Conservation (phyloP, 495 filamentous ascomycete species). For the Hypoxylon perforatum region DNA sequence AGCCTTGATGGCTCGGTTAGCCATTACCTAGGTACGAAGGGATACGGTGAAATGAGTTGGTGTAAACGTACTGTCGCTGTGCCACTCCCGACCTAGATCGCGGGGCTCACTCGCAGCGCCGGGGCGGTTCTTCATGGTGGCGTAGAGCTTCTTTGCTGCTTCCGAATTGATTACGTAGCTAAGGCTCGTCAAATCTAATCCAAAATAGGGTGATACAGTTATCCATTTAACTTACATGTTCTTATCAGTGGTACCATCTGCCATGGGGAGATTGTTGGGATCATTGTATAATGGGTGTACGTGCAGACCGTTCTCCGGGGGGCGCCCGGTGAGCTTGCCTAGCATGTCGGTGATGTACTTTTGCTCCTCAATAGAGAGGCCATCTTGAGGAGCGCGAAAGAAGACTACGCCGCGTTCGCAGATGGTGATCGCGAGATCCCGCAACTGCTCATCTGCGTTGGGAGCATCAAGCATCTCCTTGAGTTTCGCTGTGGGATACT, state of each 20-base stretch:
- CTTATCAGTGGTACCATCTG: constrained; percentile 52
- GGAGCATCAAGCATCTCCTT: constrained; percentile 68
- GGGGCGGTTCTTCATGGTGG: constrained; percentile 51
- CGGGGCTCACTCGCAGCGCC: constrained; percentile 46
- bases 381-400: constrained; percentile 59
- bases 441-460: constrained; percentile 73
- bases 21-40: background rate
- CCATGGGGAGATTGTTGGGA: constrained; percentile 54
- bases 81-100: constrained; percentile 56
- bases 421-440: constrained; percentile 68
- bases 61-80: constrained; percentile 52
- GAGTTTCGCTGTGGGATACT: constrained; percentile 70
- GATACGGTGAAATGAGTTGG: background rate
- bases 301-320: constrained; percentile 54
- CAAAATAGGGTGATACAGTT: background rate
- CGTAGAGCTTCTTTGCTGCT: constrained; percentile 57
- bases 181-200: background rate
- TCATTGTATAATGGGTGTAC: constrained; percentile 58
- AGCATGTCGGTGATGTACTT: constrained; percentile 54
- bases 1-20: constrained; percentile 28
- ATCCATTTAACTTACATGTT: constrained; percentile 43
- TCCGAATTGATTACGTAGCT: constrained; percentile 62
- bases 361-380: constrained; percentile 52
- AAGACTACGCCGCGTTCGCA: constrained; percentile 72
- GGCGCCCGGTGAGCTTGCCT: constrained; percentile 55